Evolutionary conservation across 225 moss, liverwort and hornwort genomes (phyloP).

Genomic region (Antitrichia curtipendula): DNA sequence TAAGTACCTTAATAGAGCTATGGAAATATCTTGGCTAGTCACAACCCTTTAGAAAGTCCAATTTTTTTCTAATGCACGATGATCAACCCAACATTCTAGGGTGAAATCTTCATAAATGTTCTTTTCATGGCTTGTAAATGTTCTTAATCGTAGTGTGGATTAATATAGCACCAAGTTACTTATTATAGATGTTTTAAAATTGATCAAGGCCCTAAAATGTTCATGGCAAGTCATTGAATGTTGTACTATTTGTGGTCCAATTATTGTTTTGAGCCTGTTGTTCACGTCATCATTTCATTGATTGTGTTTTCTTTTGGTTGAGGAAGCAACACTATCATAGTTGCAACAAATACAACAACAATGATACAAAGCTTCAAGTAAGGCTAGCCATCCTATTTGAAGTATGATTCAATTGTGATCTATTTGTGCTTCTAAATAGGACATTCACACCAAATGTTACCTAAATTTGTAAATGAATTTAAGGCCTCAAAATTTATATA

Average conservation of each 20-base stretch:
- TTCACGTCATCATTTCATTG: not conserved
- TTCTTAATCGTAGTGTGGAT: not conserved
- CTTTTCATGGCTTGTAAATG: not conserved
- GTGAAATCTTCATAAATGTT: not conserved
- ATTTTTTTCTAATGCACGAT: no score
- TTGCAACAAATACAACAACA: not conserved
- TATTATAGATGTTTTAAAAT: not conserved
- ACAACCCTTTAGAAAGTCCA: no score
- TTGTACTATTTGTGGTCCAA: rapidly evolving
- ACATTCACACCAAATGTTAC: not conserved
- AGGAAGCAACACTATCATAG: not conserved
- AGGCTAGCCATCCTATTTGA: not conserved
- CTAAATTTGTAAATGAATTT: not conserved
- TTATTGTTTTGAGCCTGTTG: no score
- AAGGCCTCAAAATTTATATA: not conserved
- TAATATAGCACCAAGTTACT: no score
- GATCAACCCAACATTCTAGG: no score
- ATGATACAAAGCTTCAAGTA: not conserved
- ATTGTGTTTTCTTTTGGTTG: not conserved
- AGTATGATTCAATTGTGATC: not conserved
- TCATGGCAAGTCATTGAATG: not conserved
- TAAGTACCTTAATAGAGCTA: no score
- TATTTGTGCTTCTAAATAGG: not conserved
- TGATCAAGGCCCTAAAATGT: no score
- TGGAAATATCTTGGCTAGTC: no score